A percentile compares a stretch with the other conserved stretches of the same genome.
Evolutionary conservation across 2,329 filamentous ascomycete species (phyloP).

Genomic region (Colletotrichum acutatum): DNA sequence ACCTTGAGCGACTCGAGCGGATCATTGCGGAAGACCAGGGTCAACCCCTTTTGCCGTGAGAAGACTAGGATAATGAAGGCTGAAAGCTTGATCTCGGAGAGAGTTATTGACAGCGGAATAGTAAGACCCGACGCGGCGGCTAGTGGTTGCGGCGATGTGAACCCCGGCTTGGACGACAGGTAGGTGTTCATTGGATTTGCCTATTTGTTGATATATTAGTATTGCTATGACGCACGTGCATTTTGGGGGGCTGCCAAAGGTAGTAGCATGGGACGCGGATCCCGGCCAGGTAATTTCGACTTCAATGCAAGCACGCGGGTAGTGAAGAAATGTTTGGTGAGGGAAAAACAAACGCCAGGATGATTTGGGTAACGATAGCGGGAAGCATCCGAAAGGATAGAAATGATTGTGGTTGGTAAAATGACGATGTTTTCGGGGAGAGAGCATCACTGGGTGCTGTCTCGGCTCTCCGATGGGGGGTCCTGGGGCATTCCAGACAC

Average conservation of each 20-base stretch:
- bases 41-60: conserved; percentile 96
- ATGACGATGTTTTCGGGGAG: conserved; percentile 3
- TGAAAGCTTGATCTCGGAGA: conserved; percentile 95
- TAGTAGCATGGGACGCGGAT: conserved; percentile 42
- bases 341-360: conserved; percentile 33
- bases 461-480: conserved; percentile 11
- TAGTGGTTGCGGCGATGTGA: conserved; percentile 91
- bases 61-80: conserved; percentile 98
- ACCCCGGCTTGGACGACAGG: conserved; percentile 88
- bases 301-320: conserved; percentile 44
- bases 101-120: conserved; percentile 95
- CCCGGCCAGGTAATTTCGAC: conserved; percentile 48
- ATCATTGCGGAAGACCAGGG: conserved; percentile 97
- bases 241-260: conserved; percentile 39
- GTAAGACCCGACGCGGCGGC: conserved; percentile 93
- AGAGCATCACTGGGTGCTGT: conserved; percentile 8
- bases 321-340: conserved; percentile 27
- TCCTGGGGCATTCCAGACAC: conserved; percentile 16
- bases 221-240: conserved; percentile 47
- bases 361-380: neutral
- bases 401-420: conserved; percentile 1
- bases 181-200: conserved; percentile 98
- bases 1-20: conserved; percentile 98
- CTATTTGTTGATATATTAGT: conserved; percentile 65
- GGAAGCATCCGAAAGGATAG: neutral